A percentile compares a stretch with the other conserved stretches of the same genome.
phyloP scores from a whole-genome alignment of 2,329 filamentous ascomycete genomes.

The Ophioceras dolichostomum region DNA sequence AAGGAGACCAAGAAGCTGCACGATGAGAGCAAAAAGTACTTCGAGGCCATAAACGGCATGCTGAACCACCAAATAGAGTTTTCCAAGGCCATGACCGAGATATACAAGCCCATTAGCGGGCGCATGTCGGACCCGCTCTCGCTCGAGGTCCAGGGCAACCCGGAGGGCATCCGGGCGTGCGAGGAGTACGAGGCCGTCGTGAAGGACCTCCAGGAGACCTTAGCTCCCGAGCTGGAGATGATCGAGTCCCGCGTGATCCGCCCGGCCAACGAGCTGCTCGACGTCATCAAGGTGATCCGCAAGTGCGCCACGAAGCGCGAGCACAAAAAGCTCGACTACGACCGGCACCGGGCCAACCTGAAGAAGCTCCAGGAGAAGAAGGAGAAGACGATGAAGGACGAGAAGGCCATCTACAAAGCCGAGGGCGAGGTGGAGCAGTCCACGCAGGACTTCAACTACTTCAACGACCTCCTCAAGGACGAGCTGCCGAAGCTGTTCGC shows the following conservation, averaged over 20 bases:
- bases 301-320: constrained; percentile 84
- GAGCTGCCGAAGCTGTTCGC: constrained; percentile 86
- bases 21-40: constrained; percentile 95
- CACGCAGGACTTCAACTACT: constrained; percentile 95
- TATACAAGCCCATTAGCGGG: constrained; percentile 97
- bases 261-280: constrained; percentile 84
- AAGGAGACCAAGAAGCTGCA: constrained; percentile 93
- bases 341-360: constrained; percentile 67
- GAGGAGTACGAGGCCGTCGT: constrained; percentile 94
- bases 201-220: constrained; percentile 74
- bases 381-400: constrained; percentile 89
- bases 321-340: constrained; percentile 95
- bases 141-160: constrained; percentile 70
- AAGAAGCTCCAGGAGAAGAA: constrained; percentile 98
- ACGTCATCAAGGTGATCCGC: constrained; percentile 89
- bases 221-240: constrained; percentile 92
- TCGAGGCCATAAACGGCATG: constrained; percentile 97
- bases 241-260: constrained; percentile 86
- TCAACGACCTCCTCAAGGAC: constrained; percentile 93
- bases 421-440: constrained; percentile 84
- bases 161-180: constrained; percentile 86
- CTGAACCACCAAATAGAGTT: constrained; percentile 96
- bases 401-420: constrained; percentile 93
- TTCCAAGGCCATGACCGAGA: constrained; percentile 86
- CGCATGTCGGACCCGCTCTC: constrained; percentile 88